Evolutionary conservation across 768 basidiomycete species (phyloP).

Genomic region (Dioszegia crocea): DNA sequence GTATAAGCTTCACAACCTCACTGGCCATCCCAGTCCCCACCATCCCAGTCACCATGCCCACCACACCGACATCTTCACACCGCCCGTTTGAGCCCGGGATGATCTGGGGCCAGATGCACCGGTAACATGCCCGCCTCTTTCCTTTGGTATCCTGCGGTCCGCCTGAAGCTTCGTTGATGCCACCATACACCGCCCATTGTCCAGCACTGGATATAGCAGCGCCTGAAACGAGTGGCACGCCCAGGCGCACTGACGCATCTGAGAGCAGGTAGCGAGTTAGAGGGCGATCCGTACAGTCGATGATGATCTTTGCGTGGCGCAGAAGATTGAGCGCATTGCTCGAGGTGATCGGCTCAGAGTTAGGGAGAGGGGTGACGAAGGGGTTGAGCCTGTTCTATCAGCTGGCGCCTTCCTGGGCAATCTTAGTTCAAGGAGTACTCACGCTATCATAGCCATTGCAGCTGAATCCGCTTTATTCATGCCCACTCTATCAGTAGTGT

Average conservation of each 20-base stretch:
- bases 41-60: conserved; percentile 82
- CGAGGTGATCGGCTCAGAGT: conserved; percentile 56
- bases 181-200: conserved; percentile 49
- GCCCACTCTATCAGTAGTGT: conserved; percentile 67
- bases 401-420: background rate
- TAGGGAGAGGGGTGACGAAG: conserved; percentile 58
- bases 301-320: conserved; percentile 64
- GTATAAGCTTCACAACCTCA: conserved; percentile 75
- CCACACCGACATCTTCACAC: conserved; percentile 83
- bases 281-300: conserved; percentile 94
- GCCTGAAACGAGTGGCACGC: conserved; percentile 83
- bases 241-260: conserved; percentile 69
- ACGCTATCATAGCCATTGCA: conserved; percentile 65
- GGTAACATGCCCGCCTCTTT: conserved; percentile 76
- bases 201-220: conserved; percentile 64
- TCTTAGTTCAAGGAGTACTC: conserved; percentile 11
- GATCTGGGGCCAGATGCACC: conserved; percentile 84
- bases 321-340: conserved; percentile 60
- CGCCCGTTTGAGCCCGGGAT: conserved; percentile 62
- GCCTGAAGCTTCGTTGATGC: background rate
- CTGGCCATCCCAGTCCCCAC: conserved; percentile 86
- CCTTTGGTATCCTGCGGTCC: conserved; percentile 37
- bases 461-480: conserved; percentile 79
- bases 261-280: conserved; percentile 89
- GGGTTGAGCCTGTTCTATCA: conserved; percentile 65